Base-by-base conservation (phyloP, 2,329 filamentous ascomycete species). In the Colletotrichum aenigma region DNA sequence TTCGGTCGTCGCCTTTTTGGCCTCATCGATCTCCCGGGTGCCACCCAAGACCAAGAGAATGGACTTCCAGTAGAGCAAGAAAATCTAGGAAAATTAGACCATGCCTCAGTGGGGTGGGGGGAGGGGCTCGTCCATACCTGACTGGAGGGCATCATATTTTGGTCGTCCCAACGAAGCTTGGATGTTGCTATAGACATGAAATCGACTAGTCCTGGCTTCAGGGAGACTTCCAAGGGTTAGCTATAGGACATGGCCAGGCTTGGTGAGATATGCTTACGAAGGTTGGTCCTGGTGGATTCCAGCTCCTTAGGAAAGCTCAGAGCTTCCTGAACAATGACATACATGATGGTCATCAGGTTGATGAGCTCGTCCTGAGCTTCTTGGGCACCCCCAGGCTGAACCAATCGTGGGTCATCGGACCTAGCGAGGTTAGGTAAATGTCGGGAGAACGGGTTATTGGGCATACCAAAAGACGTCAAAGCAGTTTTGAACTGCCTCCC, bases 21-120 rank as follows among this genome's bases (percentile, higher is more conserved):
- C 90, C 73, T 91, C 89, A 34, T 93, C 91, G 21, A 98, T 90
- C 77, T 96, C 93, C 69, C 91, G 84, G 48, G 92, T 93, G 55
- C 95, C 95, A 30, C 97, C 97, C 82, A 98, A 97, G 2, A 94
- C 90, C 4, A 98, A 90, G 18, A 98, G 87, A 10, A 98, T 91
- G 1, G 95, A 93, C 86, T 99, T 99, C 96, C 97, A 98, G 65
- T 97, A 91, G 3, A 98, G 87, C 9, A 98, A 87, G 70, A 98
- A 92, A 55, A 97, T 91, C 89, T 94, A 80, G 12, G 7, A 15
- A 3, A 36, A 73, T 86, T 60, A 84, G 79, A 60, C 38, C 69
- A 38, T 48, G 15, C 62, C 4, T 26, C 28, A 52, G 43, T 21
- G n/a, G n/a, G n/a, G 10, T 52, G 43, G 6, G n/a, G 18, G 7